Conservation (phyloP, 2,329 filamentous ascomycete genomes). For the Lasiodiplodia theobromae region DNA sequence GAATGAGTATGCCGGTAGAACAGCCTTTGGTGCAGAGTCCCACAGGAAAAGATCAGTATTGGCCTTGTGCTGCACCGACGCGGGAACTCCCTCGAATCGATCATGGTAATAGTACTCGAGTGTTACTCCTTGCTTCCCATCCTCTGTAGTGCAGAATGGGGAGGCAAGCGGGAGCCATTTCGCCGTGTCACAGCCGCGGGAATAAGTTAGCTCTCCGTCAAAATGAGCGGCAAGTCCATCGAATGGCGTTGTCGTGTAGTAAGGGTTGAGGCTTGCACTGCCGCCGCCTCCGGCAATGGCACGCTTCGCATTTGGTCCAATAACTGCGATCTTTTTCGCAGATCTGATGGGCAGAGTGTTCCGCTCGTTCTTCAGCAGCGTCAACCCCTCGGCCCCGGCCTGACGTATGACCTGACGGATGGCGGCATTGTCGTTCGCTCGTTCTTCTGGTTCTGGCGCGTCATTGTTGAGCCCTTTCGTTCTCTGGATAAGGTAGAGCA, state of each 20-base stretch:
- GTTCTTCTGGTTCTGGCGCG: constrained; percentile 63
- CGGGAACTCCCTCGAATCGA: constrained; percentile 65
- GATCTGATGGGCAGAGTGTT: constrained; percentile 65
- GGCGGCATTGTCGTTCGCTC: constrained; percentile 60
- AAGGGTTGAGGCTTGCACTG: constrained; percentile 72
- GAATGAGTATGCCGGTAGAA: constrained; percentile 70
- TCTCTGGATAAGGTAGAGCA: constrained; percentile 68
- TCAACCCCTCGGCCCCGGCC: constrained; percentile 68
- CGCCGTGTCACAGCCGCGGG: constrained; percentile 68
- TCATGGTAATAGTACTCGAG: constrained; percentile 72
- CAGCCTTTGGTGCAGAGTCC: constrained; percentile 70
- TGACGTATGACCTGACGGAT: constrained; percentile 67
- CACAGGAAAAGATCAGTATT: constrained; percentile 74
- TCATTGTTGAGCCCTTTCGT: constrained; percentile 68
- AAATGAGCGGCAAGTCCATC: constrained; percentile 45
- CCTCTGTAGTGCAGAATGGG: constrained; percentile 63
- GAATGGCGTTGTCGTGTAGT: constrained; percentile 70
- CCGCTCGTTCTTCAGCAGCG: constrained; percentile 69
- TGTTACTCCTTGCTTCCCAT: constrained; percentile 66
- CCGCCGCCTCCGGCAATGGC: constrained; percentile 73
- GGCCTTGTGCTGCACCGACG: constrained; percentile 64
- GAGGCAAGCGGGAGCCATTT: constrained; percentile 72
- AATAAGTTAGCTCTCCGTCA: constrained; percentile 60
- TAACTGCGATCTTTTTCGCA: constrained; percentile 68
- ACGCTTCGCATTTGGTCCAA: constrained; percentile 72